phyloP scores from a whole-genome alignment of 495 filamentous ascomycete species.

The Talaromyces stipitatus region DNA sequence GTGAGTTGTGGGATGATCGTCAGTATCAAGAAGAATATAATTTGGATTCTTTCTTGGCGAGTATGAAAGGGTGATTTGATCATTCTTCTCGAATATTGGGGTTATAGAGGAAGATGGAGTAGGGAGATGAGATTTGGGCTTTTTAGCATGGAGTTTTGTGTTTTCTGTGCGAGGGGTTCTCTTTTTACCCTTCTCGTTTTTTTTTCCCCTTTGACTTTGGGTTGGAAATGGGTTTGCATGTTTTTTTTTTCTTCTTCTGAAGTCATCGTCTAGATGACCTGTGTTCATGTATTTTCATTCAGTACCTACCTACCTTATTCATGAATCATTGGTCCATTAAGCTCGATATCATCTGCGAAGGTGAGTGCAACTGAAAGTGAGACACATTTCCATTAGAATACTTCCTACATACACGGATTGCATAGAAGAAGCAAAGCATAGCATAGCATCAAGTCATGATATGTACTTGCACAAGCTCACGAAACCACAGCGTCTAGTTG shows the following conservation, averaged over 20 bases:
- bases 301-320: too few relatives aligned
- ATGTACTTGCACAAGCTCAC: not conserved
- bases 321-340: not conserved
- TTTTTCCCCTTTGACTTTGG: too few relatives aligned
- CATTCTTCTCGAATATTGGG: too few relatives aligned
- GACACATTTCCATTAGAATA: not conserved
- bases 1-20: conserved; percentile 91
- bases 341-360: too few relatives aligned
- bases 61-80: conserved; percentile 60
- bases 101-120: not conserved
- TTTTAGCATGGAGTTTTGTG: not conserved
- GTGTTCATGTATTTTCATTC: not conserved
- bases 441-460: not conserved
- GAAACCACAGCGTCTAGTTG: not conserved
- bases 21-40: conserved; percentile 98
- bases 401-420: not conserved
- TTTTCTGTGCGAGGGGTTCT: not conserved
- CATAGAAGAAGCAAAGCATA: not conserved
- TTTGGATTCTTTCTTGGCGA: conserved; percentile 83
- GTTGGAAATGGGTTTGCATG: not conserved
- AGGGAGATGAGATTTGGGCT: not conserved
- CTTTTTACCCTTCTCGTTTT: too few relatives aligned
- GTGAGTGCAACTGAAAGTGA: too few relatives aligned
- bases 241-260: not conserved
- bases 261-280: not conserved